Evolutionary conservation across 2,329 filamentous ascomycete genomes (phyloP).

Genomic region (Paramyrothecium roridum): DNA sequence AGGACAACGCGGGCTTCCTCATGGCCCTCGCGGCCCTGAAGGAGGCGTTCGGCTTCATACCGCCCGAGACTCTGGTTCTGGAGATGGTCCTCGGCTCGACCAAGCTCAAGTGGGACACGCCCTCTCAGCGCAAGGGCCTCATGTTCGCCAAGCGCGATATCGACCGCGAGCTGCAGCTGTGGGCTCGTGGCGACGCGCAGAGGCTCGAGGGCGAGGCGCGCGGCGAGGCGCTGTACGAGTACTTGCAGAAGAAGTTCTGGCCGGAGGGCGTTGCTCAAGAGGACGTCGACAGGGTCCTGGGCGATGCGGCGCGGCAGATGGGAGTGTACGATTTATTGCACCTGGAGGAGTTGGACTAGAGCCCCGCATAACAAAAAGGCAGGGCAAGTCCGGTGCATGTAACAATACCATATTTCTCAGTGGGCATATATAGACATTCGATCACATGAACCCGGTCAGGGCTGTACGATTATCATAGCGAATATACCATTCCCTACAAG

Average conservation of each 20-base stretch:
- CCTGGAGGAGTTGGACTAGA: slow-evolving; percentile 8
- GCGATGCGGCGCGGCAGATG: slow-evolving; percentile 37
- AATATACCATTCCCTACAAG: too few species aligned
- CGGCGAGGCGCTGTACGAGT: slow-evolving; percentile 37
- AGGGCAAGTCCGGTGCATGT: too few species aligned
- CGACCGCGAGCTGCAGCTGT: slow-evolving; percentile 31
- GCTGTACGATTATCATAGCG: too few species aligned
- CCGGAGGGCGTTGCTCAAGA: slow-evolving; percentile 18
- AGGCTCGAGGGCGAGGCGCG: slow-evolving; percentile 32
- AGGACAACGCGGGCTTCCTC: slow-evolving; percentile 41
- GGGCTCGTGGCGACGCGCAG: slow-evolving; percentile 24
- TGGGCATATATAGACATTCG: not conserved
- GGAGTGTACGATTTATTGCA: slow-evolving; percentile 34
- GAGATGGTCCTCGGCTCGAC: slow-evolving; percentile 43
- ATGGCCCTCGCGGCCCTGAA: slow-evolving; percentile 42
- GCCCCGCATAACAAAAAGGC: not conserved
- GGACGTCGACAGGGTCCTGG: slow-evolving; percentile 20
- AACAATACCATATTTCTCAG: too few species aligned
- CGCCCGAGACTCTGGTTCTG: slow-evolving; percentile 42
- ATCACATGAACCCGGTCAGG: not conserved
- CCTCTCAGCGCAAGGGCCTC: slow-evolving; percentile 35
- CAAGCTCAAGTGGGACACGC: slow-evolving; percentile 39
- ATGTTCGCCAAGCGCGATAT: slow-evolving; percentile 38
- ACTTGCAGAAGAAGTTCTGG: slow-evolving; percentile 36
- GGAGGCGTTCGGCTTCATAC: slow-evolving; percentile 39